phyloP scores from a whole-genome alignment of 352 stramenopile genomes.

The Elongisporangium anandrum region DNA sequence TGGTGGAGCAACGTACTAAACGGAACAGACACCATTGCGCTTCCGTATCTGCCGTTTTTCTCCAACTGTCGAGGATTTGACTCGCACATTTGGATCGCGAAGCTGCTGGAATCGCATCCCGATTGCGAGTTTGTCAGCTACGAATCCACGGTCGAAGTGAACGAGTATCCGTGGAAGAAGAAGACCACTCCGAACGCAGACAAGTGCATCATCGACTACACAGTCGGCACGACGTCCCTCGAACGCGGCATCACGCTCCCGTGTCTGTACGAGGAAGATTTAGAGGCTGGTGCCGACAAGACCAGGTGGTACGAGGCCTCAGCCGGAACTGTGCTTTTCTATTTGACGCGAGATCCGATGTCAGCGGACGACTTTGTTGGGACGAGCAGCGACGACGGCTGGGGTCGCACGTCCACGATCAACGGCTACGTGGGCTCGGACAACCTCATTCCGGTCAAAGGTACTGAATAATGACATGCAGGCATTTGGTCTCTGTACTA shows the following conservation, averaged over 20 bases:
- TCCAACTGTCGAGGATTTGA: conserved; percentile 95
- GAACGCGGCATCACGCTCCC: conserved; percentile 81
- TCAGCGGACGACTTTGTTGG: conserved; percentile 55
- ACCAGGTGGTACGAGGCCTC: conserved; percentile 86
- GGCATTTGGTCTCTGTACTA: background rate
- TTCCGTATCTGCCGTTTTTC: conserved; percentile 96
- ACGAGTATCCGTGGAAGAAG: conserved; percentile 89
- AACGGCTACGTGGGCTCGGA: conserved; percentile 49
- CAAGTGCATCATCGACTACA: conserved; percentile 67
- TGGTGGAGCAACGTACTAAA: conserved; percentile 80
- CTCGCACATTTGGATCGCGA: conserved; percentile 90
- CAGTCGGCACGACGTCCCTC: conserved; percentile 17
- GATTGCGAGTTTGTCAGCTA: conserved; percentile 87
- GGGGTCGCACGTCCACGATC: conserved; percentile 58
- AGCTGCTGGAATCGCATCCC: conserved; percentile 93
- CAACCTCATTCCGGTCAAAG: conserved; percentile 71
- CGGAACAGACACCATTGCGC: conserved; percentile 61
- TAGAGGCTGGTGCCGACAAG: conserved; percentile 72
- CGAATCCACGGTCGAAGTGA: conserved; percentile 88
- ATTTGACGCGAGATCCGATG: conserved; percentile 78
- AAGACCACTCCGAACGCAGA: conserved; percentile 78
- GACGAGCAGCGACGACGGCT: conserved; percentile 23
- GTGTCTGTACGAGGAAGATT: conserved; percentile 89
- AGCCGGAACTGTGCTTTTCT: conserved; percentile 81
- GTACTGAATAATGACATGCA: conserved; percentile 14